These are phyloP conservation scores for Ammopiptanthus mongolicus DNA, from an alignment of 306 rosid species.

Conservation along the genomic window DNA sequence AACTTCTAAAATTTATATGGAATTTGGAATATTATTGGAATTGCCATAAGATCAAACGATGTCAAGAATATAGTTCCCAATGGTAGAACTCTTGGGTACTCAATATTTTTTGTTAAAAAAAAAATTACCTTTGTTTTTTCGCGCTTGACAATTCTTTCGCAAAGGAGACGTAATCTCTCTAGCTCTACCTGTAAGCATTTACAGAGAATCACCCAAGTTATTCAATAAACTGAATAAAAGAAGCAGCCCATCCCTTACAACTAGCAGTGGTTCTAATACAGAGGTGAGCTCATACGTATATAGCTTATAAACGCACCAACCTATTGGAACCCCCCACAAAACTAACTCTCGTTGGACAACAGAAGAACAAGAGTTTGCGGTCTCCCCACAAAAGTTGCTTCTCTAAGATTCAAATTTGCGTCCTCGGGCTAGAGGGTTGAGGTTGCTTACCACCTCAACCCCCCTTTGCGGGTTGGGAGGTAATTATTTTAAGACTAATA, in stretches of 20 bases:
- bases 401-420: no score
- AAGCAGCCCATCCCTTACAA: neutral
- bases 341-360: neutral
- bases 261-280: neutral
- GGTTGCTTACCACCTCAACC: neutral
- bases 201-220: neutral
- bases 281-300: neutral
- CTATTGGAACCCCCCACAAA: neutral
- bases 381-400: neutral
- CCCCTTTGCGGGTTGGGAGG: neutral
- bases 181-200: slow-evolving; percentile 69
- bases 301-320: neutral
- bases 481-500: neutral
- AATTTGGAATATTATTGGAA: neutral
- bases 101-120: neutral
- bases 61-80: neutral
- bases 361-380: neutral
- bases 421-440: no score
- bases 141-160: slow-evolving; percentile 91
- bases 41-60: neutral
- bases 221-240: neutral
- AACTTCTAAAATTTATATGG: neutral
- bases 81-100: neutral
- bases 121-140: slow-evolving; percentile 81
- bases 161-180: slow-evolving; percentile 90